Evolutionary conservation across 176 grass and related monocot species (phyloP).

Genomic region (Otatea glauca): DNA sequence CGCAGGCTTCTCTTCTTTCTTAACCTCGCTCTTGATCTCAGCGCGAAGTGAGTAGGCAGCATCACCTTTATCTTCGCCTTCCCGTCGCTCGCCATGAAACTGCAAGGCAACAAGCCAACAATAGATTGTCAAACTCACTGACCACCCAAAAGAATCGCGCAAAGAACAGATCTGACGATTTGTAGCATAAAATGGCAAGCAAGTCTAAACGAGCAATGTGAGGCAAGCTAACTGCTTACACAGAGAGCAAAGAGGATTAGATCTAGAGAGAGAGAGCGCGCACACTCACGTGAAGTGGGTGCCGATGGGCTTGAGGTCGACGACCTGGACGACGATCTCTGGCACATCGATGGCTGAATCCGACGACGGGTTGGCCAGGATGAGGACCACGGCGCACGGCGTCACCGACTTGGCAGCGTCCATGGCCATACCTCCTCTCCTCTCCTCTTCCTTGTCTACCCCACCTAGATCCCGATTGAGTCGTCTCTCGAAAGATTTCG

Average conservation of each 20-base stretch:
- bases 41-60: conserved; percentile 66
- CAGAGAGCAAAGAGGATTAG: not conserved
- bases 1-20: conserved; percentile 46
- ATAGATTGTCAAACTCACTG: not conserved
- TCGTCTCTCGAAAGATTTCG: conserved; percentile 4
- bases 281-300: conserved; percentile 75
- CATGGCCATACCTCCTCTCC: conserved; percentile 18
- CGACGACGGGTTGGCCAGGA: conserved; percentile 60
- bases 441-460: not conserved
- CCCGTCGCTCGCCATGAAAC: conserved; percentile 90
- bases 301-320: conserved; percentile 89
- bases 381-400: conserved; percentile 57
- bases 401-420: conserved; percentile 54
- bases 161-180: not conserved
- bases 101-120: conserved; percentile 40
- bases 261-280: conserved; percentile 8
- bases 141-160: not conserved
- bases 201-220: not conserved
- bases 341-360: conserved; percentile 43
- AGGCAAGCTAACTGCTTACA: not conserved
- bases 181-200: too few relatives aligned
- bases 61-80: conserved; percentile 81
- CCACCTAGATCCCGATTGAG: not conserved
- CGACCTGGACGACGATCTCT: conserved; percentile 80
- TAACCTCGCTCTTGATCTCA: conserved; percentile 69